Evolutionary conservation across 1,284 basidiomycete species (phyloP), one percentile per base, ranked within the genome.

Genomic region (Sanghuangporus weigelae): DNA sequence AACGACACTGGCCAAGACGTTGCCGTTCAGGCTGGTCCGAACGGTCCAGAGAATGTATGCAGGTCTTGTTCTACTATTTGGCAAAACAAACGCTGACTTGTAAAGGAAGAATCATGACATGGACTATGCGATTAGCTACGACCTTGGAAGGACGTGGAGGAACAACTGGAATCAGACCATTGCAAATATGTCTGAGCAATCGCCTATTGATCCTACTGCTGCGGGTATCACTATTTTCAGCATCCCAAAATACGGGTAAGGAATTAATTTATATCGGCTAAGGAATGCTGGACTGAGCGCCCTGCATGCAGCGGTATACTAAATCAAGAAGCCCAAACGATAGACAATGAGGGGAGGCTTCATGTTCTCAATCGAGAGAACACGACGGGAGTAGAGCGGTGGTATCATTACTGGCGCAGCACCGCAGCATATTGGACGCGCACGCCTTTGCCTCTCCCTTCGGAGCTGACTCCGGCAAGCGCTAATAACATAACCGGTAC

Each of bases 351-450:
- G 31, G 76, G 75, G 5, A 71, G 78, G 7, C 67, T 79, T 12
- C 79, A 80, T 59, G 77, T 79, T 0, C 67, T 80, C 35, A 80
- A 80, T 65, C 70, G 78, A 12, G 77, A 81, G 69, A 78, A 78
- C 63, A 75, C 72, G 6, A 77, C 77, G 0, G 76, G 77, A 7
- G 67, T 68, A 7, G 76, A 78, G 61, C 73, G 71, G 68, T 79
- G 77, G 77, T 78, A 46, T 31, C 77, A 79, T 66, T 78, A 79
- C 68, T 78, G 77, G 77, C 73, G 76, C 19, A 73, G 70, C 66
- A 74, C 74, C 19, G 72, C 68, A 14, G 62, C 66, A 36, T 65
- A 72, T 60, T 79, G 78, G 77, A 78, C 73, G 10, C 74, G 78
- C n/a, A 75, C 72, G 6, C 64, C 75, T 6, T 67, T 78, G 26